Evolutionary conservation across 2,329 filamentous ascomycete genomes (phyloP), one percentile per base, ranked within the genome.

Genomic region (Colletotrichum aenigma): DNA sequence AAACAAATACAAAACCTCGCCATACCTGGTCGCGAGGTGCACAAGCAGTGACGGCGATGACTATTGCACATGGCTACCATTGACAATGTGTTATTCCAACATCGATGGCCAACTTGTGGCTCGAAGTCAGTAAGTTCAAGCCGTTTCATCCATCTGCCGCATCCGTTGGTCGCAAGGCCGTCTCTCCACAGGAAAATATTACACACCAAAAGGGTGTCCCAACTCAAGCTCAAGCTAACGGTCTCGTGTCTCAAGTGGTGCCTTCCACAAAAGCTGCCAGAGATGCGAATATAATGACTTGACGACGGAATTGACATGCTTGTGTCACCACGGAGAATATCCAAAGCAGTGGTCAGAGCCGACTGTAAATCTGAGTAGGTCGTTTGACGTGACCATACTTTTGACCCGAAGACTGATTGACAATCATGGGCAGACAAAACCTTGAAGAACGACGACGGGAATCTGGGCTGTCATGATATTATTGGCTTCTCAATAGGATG

Each of bases 331-430:
- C 12, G 6, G 56, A 1, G 26, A 28, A 18, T 60, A 18, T 32
- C 56, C 26, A n/a, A 60, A 60, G 26, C 8, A 30, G 18, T 60
- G 56, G 56, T 26, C 56, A 30, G 56, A 60, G 56, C 26, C 26
- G 28, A 60, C 26, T 4, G 26, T 60, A 26, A 60, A 18, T 18
- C 6, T 60, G 9, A 60, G 56, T 60, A 30, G 12, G 56, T 60
- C 7, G 56, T 28, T 7, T 0, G 26, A n/a, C 1, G 24, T 32
- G 16, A 4, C 13, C 9, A 60, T n/a, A 0, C 18, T n/a, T 3
- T 30, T 18, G 7, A 12, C 13, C 6, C 18, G 43, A n/a, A 32
- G 16, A 24, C 56, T 32, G 16, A 28, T 24, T 1, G 9, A 60
- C 4, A n/a, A 28, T 10, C 3, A 13, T 60, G 16, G 26, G 26